Percentiles rank a stretch among this genome's conserved stretches.
phyloP scores from a whole-genome alignment of 1,284 basidiomycete genomes.

The Tilletiopsis washingtonensis region DNA sequence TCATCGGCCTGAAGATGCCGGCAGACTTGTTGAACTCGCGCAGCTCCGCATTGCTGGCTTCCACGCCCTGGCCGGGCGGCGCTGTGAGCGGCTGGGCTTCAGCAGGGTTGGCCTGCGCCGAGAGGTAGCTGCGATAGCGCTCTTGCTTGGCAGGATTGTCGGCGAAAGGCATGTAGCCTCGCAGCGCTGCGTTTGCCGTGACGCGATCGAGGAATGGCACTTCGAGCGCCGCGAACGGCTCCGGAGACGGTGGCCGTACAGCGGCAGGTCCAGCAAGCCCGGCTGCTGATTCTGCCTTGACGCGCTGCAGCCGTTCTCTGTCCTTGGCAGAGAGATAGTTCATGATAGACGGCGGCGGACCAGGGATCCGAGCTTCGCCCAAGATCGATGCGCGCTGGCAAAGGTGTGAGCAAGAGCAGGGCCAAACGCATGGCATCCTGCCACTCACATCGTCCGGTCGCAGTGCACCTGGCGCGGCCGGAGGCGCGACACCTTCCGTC shows the following conservation, averaged over 20 bases:
- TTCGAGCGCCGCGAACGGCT: no score
- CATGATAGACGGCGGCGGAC: constrained; percentile 71
- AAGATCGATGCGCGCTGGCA: constrained; percentile 63
- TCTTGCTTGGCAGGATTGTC: constrained; percentile 70
- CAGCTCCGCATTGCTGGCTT: constrained; percentile 68
- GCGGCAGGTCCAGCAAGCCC: no score
- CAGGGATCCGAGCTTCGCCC: constrained; percentile 67
- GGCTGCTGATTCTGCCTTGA: no score
- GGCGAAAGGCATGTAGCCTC: constrained; percentile 81
- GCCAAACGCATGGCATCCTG: neutral
- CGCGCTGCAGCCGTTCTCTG: constrained; percentile 67
- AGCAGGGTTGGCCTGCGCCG: constrained; percentile 58
- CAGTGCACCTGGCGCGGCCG: neutral
- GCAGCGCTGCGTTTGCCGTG: constrained; percentile 74
- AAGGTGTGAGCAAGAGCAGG: neutral
- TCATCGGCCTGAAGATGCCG: constrained; percentile 80
- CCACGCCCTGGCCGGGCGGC: neutral
- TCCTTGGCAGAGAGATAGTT: constrained; percentile 89
- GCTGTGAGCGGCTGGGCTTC: no score
- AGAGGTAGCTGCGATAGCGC: constrained; percentile 75
- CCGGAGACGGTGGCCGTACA: no score
- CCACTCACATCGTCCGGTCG: neutral
- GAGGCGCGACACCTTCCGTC: constrained; percentile 41
- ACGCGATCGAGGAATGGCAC: constrained; percentile 64
- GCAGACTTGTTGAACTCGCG: constrained; percentile 79